These are phyloP conservation scores for Barnettozyma salicaria DNA, from an alignment of 805 yeast species.

Conservation along the genomic window DNA sequence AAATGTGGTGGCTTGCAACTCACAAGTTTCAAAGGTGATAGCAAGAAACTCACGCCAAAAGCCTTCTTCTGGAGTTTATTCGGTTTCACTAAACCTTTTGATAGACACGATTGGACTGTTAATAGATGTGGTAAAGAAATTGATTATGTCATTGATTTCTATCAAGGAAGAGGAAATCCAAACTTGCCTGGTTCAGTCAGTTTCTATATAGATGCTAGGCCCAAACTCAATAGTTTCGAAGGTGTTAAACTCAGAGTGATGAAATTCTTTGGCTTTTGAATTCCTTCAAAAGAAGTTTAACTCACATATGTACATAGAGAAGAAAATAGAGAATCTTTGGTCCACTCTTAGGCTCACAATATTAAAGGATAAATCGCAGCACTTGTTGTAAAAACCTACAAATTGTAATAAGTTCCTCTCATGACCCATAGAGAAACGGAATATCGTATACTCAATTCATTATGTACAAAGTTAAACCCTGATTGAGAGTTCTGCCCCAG, in stretches of 20 bases:
- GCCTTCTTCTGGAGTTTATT: conserved; percentile 63
- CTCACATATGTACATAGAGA: conserved; percentile 5
- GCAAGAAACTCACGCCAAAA: conserved; percentile 78
- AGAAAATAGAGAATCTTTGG: no score
- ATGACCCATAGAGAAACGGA: no score
- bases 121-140: conserved; percentile 77
- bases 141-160: conserved; percentile 92
- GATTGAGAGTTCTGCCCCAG: no score
- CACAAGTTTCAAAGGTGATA: conserved; percentile 85
- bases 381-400: no score
- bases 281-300: conserved; percentile 5
- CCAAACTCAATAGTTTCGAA: conserved; percentile 76
- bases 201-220: conserved; percentile 85
- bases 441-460: neutral
- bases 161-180: conserved; percentile 48
- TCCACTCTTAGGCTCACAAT: no score
- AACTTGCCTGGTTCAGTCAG: conserved; percentile 43
- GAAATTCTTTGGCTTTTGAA: conserved; percentile 56
- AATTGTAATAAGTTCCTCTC: no score
- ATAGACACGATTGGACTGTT: conserved; percentile 92
- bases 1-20: conserved; percentile 81
- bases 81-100: conserved; percentile 81
- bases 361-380: no score
- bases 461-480: conserved; percentile 7
- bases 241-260: conserved; percentile 67